Base-by-base conservation (phyloP, 495 filamentous ascomycete genomes). In the Trichodelitschia bisporula region DNA sequence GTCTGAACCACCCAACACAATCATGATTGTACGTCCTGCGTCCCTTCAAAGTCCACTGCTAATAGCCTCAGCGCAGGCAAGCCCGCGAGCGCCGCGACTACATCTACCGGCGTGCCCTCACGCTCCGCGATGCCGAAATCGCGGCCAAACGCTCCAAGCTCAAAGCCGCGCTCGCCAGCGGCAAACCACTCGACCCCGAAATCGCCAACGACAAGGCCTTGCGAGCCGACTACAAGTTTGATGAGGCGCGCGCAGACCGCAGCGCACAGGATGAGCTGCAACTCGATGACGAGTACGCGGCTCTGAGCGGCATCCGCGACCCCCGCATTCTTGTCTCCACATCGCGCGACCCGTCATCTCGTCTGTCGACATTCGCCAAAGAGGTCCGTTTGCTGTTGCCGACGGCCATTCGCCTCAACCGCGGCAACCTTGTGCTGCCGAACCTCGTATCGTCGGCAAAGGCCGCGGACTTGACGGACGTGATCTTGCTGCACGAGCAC, bases 271-370 rank as follows among this genome's bases (percentile, higher is more conserved):
- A 78, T 26, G 74, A 76, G 26, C 53, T 82, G 26, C 73, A 78
- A 38, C 55, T 99, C n/a, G 86, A 99, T 48, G 86, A 99, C 46
- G 86, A 99, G 60, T 92, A 91, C 48, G 64, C 72, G 10, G 65
- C 79, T 33, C 66, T 86, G 2, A 79, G 71, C 21, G 82, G 82
- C 15, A 63, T 91, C 34, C 64, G 79, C 12, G 80, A 91, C 36
- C 82, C 80, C 20, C 65, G 82, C 30, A 68, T 84, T 9, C 62
- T 91, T n/a, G 76, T 95, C 35, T 92, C 84, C 8, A 95, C 89
- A 3, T 80, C 75, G 28, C 64, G 86, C 29, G 76, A 79, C 36
- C 84, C 84, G 17, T 83, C 74, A 27, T 73, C 77, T 26, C 66
- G 83, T 25, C 62, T 95, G 3, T 64, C 66, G 24, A 68, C 77